These are phyloP conservation scores for Sanghuangporus baumii DNA, from an alignment of 1,284 basidiomycete genomes.

Conservation along the genomic window DNA sequence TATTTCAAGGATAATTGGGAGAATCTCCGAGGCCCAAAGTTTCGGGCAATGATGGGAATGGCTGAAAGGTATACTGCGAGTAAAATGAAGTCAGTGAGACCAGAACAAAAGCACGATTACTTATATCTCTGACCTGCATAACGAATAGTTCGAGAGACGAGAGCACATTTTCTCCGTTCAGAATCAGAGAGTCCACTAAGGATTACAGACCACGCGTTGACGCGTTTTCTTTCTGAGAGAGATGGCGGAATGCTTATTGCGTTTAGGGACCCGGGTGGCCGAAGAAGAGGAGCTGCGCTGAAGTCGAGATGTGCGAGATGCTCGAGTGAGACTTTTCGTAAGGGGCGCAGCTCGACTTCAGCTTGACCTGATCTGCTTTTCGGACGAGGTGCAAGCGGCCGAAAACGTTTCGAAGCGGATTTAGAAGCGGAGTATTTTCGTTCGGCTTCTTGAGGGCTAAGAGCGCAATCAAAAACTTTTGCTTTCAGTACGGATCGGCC, in stretches of 20 bases:
- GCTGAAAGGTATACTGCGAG: slow-evolving; percentile 58
- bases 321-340: not conserved
- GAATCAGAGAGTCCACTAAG: slow-evolving; percentile 40
- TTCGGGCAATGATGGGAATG: slow-evolving; percentile 34
- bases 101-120: slow-evolving; percentile 4
- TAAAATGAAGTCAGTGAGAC: not conserved
- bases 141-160: slow-evolving; percentile 55
- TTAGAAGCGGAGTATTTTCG: not conserved
- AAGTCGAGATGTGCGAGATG: slow-evolving; percentile 30
- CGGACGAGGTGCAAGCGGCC: not conserved
- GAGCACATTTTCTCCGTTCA: slow-evolving; percentile 38
- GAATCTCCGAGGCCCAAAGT: slow-evolving; percentile 46
- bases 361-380: not conserved
- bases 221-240: slow-evolving; percentile 48
- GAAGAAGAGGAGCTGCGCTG: slow-evolving; percentile 15
- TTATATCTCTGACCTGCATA: slow-evolving; percentile 58
- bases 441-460: too few relatives aligned
- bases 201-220: slow-evolving; percentile 48
- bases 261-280: slow-evolving; percentile 14
- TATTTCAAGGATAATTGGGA: slow-evolving; percentile 32
- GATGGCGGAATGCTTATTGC: slow-evolving; percentile 51
- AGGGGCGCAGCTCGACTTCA: not conserved
- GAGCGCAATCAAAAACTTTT: too few relatives aligned
- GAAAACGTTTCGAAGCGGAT: not conserved
- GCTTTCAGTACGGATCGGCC: too few relatives aligned